Conservation (phyloP, 2,329 filamentous ascomycete species). For the Aspergillus sp. region DNA sequence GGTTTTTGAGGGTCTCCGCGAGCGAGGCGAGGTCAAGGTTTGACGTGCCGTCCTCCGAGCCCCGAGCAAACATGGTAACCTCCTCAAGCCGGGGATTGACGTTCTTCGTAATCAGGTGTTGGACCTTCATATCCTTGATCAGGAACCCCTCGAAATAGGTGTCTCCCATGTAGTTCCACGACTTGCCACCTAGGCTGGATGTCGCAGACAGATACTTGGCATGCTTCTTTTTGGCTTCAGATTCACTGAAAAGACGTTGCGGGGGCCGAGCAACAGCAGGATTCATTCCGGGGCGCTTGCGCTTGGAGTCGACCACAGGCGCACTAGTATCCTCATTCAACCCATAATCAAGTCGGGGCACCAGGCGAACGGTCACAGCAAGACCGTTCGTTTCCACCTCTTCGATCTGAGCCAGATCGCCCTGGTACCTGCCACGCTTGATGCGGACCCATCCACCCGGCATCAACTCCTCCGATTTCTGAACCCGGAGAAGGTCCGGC, state of each 20-base stretch:
- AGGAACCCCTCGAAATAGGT: slow-evolving; percentile 91
- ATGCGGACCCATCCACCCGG: slow-evolving; percentile 91
- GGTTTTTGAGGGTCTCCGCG: slow-evolving; percentile 83
- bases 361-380: slow-evolving; percentile 80
- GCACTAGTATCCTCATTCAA: slow-evolving; percentile 71
- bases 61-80: slow-evolving; percentile 88
- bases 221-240: slow-evolving; percentile 86
- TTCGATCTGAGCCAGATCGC: slow-evolving; percentile 86
- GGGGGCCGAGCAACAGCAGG: slow-evolving; percentile 69
- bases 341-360: slow-evolving; percentile 90
- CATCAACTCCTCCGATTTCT: slow-evolving; percentile 79
- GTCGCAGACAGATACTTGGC: slow-evolving; percentile 58
- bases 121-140: slow-evolving; percentile 89
- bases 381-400: slow-evolving; percentile 92
- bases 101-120: slow-evolving; percentile 78
- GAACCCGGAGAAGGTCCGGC: slow-evolving; percentile 88
- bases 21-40: slow-evolving; percentile 90
- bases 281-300: slow-evolving; percentile 65
- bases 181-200: slow-evolving; percentile 59
- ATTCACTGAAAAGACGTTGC: slow-evolving; percentile 86
- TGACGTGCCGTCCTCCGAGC: slow-evolving; percentile 86
- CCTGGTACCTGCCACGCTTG: slow-evolving; percentile 74
- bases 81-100: slow-evolving; percentile 94
- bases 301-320: slow-evolving; percentile 62
- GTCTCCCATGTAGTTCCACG: slow-evolving; percentile 82